Conservation (phyloP, 306 rosid genomes). For the Sindora glabra region DNA sequence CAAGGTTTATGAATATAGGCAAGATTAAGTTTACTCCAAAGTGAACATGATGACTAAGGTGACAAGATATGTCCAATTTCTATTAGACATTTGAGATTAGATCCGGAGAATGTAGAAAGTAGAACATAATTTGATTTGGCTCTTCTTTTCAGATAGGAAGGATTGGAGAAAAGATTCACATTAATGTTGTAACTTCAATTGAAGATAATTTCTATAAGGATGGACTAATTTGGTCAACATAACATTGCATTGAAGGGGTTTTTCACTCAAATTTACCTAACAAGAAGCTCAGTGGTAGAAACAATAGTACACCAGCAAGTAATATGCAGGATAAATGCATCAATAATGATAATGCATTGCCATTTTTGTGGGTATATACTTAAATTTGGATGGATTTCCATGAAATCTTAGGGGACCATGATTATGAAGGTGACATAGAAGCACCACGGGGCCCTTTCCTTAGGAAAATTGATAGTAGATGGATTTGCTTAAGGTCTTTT, state of each 20-base stretch:
- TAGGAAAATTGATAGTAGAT: conserved; percentile 36
- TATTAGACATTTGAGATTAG: no score
- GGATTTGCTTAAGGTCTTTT: conserved; percentile 53
- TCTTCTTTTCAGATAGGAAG: conserved; percentile 34
- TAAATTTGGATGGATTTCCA: background rate
- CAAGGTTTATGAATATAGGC: no score
- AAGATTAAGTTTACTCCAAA: no score
- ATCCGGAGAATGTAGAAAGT: no score
- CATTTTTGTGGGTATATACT: background rate
- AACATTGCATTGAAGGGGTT: conserved; percentile 39
- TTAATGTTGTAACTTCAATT: conserved; percentile 41
- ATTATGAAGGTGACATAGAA: conserved; percentile 44
- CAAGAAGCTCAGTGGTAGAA: conserved; percentile 36
- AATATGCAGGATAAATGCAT: conserved; percentile 3
- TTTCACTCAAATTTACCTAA: conserved; percentile 34
- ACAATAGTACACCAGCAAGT: conserved; percentile 48
- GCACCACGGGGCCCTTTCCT: conserved; percentile 39
- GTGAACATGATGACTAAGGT: no score
- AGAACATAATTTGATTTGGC: no score
- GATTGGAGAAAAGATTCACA: conserved; percentile 39
- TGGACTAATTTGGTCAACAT: conserved; percentile 24
- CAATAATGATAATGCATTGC: background rate
- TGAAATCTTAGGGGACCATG: conserved; percentile 57
- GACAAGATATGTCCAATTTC: no score
- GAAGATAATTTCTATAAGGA: conserved; percentile 54